Evolutionary conservation across 108 stramenopile genomes (phyloP).

Genomic region (Aurantiochytrium sp.): DNA sequence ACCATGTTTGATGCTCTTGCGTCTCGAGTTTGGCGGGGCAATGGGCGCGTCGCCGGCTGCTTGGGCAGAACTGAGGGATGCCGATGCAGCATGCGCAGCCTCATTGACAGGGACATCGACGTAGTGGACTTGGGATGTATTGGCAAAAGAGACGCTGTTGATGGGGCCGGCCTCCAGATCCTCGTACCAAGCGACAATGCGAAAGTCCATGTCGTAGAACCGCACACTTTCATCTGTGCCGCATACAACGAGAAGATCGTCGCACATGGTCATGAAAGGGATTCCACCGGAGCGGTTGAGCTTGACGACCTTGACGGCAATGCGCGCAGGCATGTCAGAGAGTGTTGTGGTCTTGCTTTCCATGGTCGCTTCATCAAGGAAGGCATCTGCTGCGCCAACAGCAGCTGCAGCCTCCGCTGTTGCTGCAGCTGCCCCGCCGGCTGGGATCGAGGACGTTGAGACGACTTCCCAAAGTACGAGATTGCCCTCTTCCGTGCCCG

Average conservation of each 20-base stretch:
- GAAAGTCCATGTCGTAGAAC: conserved; percentile 48
- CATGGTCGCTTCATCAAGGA: background rate
- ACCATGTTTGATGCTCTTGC: background rate
- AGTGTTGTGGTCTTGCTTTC: background rate
- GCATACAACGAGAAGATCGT: conserved; percentile 41
- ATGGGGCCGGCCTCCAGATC: conserved; percentile 52
- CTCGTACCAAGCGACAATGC: conserved; percentile 58
- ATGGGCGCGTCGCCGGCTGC: background rate
- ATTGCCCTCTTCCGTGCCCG: conserved; percentile 42
- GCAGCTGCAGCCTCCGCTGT: background rate
- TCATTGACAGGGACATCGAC: background rate
- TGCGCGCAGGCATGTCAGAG: background rate
- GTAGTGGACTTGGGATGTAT: background rate
- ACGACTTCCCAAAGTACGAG: conserved; percentile 37
- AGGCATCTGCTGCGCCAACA: background rate
- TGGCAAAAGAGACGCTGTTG: conserved; percentile 48
- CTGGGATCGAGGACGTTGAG: background rate
- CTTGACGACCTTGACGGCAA: background rate
- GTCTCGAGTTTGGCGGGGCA: background rate
- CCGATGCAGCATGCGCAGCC: background rate
- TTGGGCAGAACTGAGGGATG: background rate
- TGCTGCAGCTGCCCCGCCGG: background rate
- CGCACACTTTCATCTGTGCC: conserved; percentile 51
- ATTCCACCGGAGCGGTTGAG: background rate
- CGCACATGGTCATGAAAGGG: conserved; percentile 6